Percentiles rank a stretch among this genome's conserved stretches.
Evolutionary conservation across 805 yeast species (phyloP).

Genomic region (Candida palmyrensis): DNA sequence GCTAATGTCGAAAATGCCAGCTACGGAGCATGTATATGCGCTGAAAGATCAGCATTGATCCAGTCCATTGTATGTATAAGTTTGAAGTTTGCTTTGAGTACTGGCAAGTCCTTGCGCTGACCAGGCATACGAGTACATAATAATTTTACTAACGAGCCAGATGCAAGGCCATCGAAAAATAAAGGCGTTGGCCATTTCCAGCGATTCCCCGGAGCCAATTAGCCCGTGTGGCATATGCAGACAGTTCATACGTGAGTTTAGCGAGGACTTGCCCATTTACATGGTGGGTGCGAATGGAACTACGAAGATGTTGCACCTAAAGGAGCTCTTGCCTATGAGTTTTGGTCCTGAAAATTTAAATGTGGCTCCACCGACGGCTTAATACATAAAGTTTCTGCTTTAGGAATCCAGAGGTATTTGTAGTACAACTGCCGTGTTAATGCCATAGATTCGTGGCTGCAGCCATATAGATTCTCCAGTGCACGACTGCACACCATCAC

Average conservation of each 20-base stretch:
- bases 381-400: too few relatives aligned
- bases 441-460: too few relatives aligned
- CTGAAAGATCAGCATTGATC: conserved; percentile 35
- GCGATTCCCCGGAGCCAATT: conserved; percentile 53
- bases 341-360: conserved; percentile 76
- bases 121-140: background rate
- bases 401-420: too few relatives aligned
- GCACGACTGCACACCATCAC: too few relatives aligned
- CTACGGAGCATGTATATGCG: conserved; percentile 54
- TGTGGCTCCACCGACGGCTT: too few relatives aligned
- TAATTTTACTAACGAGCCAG: conserved; percentile 15
- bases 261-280: conserved; percentile 50
- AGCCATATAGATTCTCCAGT: too few relatives aligned
- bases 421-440: too few relatives aligned
- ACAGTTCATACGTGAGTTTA: conserved; percentile 83
- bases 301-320: conserved; percentile 42
- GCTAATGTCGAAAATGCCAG: conserved; percentile 94
- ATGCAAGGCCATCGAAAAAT: conserved; percentile 39
- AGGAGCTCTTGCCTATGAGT: conserved; percentile 71
- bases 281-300: conserved; percentile 61
- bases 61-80: conserved; percentile 26
- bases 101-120: background rate
- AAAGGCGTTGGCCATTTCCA: conserved; percentile 61
- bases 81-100: conserved; percentile 1
- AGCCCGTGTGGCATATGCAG: conserved; percentile 96